Evolutionary conservation across 2,329 filamentous ascomycete genomes (phyloP).

Genomic region (Xylaria sp.): DNA sequence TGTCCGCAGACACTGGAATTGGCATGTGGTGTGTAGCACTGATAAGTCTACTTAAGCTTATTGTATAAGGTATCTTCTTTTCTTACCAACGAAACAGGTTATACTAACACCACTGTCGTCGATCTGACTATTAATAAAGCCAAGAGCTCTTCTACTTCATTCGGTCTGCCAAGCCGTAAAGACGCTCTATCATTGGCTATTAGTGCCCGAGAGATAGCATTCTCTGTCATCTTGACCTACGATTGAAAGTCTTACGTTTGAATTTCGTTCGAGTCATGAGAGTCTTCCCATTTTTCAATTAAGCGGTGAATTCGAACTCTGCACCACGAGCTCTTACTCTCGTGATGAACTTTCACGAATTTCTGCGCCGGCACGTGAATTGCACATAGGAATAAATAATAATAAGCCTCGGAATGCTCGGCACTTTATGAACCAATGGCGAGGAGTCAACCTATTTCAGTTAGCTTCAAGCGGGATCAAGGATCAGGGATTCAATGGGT

Average conservation of each 20-base stretch:
- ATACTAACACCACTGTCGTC: neutral
- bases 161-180: constrained; percentile 26
- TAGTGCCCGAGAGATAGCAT: neutral
- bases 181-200: constrained; percentile 15
- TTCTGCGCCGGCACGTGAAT: constrained; percentile 9
- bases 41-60: neutral
- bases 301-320: neutral
- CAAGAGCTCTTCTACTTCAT: constrained; percentile 17
- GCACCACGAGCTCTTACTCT: neutral
- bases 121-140: neutral
- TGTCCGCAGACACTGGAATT: neutral
- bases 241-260: neutral
- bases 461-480: neutral
- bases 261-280: constrained; percentile 4
- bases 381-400: neutral
- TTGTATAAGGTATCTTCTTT: neutral
- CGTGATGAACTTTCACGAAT: neutral
- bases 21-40: neutral
- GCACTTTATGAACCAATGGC: neutral
- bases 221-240: neutral
- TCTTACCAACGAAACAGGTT: neutral
- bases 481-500: neutral
- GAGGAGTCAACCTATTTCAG: constrained; percentile 1
- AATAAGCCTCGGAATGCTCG: constrained; percentile 26
- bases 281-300: neutral